A percentile compares a stretch with the other conserved stretches of the same genome.
These are phyloP conservation scores for Syzygium aromaticum DNA, from an alignment of 345 rosid species.

Conservation along the genomic window DNA sequence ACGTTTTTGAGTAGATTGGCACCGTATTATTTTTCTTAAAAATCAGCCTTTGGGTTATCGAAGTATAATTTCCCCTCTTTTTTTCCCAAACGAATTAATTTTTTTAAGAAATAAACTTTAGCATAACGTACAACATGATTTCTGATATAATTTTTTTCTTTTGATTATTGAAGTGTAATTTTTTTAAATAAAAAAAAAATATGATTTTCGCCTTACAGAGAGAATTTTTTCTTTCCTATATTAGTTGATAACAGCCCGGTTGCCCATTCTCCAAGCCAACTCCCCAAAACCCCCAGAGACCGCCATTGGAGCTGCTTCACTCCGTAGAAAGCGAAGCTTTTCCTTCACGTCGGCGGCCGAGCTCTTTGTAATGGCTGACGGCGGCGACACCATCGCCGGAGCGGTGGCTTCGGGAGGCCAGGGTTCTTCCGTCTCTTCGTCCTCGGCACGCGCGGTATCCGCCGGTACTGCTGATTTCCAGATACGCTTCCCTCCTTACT, in stretches of 20 bases:
- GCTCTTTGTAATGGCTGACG: background rate
- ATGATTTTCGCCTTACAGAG: too few species aligned
- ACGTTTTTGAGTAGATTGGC: too few species aligned
- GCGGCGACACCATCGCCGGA: background rate
- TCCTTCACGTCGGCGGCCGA: background rate
- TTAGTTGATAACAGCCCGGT: background rate
- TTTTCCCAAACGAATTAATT: too few species aligned
- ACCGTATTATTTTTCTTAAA: too few species aligned
- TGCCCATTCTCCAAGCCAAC: background rate
- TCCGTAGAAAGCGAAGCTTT: too few species aligned
- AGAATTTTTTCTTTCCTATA: background rate
- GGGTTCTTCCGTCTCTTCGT: constrained; percentile 46
- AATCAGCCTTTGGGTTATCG: background rate
- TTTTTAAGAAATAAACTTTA: too few species aligned
- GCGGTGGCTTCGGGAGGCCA: constrained; percentile 2
- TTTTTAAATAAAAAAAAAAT: too few species aligned
- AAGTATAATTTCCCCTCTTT: background rate
- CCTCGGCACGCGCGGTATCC: constrained; percentile 35
- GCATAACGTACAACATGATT: too few species aligned
- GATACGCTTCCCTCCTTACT: constrained; percentile 4
- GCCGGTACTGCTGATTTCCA: constrained; percentile 8
- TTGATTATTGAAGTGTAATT: too few species aligned
- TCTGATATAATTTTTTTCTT: background rate
- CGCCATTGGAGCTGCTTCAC: background rate
- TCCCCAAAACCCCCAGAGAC: background rate